Base-by-base conservation (phyloP, 495 filamentous ascomycete genomes). In the Trichoderma orchidacearum region DNA sequence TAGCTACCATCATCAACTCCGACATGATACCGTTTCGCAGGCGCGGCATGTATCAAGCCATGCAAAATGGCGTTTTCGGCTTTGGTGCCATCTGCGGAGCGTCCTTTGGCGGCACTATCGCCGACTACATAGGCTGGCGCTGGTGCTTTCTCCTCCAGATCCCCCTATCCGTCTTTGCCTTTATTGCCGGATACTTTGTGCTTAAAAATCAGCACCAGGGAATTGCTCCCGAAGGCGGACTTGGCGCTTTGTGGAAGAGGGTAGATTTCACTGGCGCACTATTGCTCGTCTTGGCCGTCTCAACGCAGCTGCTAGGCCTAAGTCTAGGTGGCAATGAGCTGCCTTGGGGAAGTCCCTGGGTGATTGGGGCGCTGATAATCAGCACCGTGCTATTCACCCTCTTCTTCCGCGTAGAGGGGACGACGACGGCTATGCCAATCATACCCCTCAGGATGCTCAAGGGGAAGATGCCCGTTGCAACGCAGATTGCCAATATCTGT, bases 41-140 rank as follows among this genome's bases (percentile, higher is more conserved):
- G 17, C 68, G 78, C n/a, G 79, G 79, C 3, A 81, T 81, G 74
- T 81, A 80, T 56, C 79, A 83, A 55, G 78, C 76, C 0, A 63
- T 75, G 18, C 78, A 81, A 61, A 83, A 83, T 54, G 77, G 68
- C 3, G 64, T 80, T 1, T 72, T 76, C 56, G 80, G 78, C 2
- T 81, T 81, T 51, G 71, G 71, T 1, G 62, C 67, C 3, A 66
- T 72, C 35, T 70, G 64, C 58, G 71, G 71, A 30, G 71, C 70
- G 5, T 67, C 64, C 12, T 62, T 74, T 30, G 71, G 71, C 13
- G 71, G 71, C 27, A 55, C 65, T 1, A 68, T 74, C 51, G 69
- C 71, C 3, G 71, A 74, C 38, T 63, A 60, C 1, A 68, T 72
- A 18, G 70, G 70, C 9, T 74, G 71, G 70, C 61, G 71, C 29